Evolutionary conservation across 177 flowering plant species (phyloP).

Genomic region (Vitis hybrid): DNA sequence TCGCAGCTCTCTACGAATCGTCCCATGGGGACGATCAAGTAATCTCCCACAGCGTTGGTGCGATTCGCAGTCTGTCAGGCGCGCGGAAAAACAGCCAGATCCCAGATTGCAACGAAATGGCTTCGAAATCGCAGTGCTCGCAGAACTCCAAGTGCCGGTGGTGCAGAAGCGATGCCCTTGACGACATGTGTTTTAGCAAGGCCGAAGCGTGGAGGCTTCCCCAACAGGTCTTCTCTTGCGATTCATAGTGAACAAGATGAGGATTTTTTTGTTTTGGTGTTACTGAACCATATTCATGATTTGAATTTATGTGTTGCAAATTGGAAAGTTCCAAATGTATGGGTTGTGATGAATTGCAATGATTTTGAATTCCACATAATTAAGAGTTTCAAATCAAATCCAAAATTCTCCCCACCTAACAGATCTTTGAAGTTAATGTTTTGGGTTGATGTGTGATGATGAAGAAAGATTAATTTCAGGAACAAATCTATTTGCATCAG

Average conservation of each 20-base stretch:
- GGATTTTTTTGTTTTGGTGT: conserved; percentile 3
- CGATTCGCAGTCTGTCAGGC: conserved; percentile 19
- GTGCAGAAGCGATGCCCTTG: conserved; percentile 60
- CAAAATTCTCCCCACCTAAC: no score
- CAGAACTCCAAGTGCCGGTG: conserved; percentile 49
- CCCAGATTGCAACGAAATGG: conserved; percentile 37
- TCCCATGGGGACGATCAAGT: not conserved
- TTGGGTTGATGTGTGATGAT: no score
- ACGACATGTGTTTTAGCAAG: conserved; percentile 54
- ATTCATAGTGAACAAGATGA: conserved; percentile 7
- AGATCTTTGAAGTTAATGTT: no score
- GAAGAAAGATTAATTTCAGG: no score
- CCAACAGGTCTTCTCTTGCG: conserved; percentile 53
- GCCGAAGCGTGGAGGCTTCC: conserved; percentile 62
- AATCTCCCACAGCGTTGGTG: not conserved
- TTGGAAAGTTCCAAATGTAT: no score
- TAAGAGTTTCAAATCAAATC: no score
- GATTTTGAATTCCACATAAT: no score
- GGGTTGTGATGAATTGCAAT: no score
- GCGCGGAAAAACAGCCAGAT: conserved; percentile 23
- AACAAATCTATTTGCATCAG: no score
- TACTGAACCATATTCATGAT: no score
- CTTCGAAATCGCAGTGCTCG: conserved; percentile 38
- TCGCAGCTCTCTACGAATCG: conserved; percentile 8
- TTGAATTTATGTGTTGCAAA: no score